Evolutionary conservation across 768 basidiomycete genomes (phyloP).

Genomic region (Chiua virens): DNA sequence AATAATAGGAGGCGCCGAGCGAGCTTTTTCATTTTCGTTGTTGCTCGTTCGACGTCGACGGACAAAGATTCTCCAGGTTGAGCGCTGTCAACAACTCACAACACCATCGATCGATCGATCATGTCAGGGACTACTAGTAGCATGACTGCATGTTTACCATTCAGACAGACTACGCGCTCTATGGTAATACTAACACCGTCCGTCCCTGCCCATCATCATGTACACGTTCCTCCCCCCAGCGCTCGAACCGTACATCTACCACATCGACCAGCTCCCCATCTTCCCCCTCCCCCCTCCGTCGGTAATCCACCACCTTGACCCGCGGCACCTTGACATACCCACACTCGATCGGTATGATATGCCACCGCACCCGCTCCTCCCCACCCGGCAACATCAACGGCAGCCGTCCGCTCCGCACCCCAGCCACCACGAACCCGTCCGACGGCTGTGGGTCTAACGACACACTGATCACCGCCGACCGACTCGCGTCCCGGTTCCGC

Average conservation of each 20-base stretch:
- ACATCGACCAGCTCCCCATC: slow-evolving; percentile 57
- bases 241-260: slow-evolving; percentile 49
- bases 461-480: slow-evolving; percentile 68
- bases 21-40: too few relatives aligned
- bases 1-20: too few relatives aligned
- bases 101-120: too few relatives aligned
- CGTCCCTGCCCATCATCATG: too few relatives aligned
- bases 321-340: slow-evolving; percentile 63
- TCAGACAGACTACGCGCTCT: too few relatives aligned
- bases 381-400: slow-evolving; percentile 73
- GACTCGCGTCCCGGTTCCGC: slow-evolving; percentile 62
- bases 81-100: too few relatives aligned
- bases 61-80: too few relatives aligned
- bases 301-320: slow-evolving; percentile 56
- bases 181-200: too few relatives aligned
- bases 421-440: slow-evolving; percentile 82
- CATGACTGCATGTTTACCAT: too few relatives aligned
- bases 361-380: slow-evolving; percentile 68
- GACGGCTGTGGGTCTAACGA: slow-evolving; percentile 67
- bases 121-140: too few relatives aligned
- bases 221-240: slow-evolving; percentile 12
- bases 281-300: slow-evolving; percentile 47
- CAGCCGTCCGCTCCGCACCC: slow-evolving; percentile 63
- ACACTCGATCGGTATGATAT: slow-evolving; percentile 71
- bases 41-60: too few relatives aligned